A percentile compares a stretch with the other conserved stretches of the same genome.
Evolutionary conservation across 2,329 filamentous ascomycete genomes (phyloP).

Genomic region (Talaromyces sp.): DNA sequence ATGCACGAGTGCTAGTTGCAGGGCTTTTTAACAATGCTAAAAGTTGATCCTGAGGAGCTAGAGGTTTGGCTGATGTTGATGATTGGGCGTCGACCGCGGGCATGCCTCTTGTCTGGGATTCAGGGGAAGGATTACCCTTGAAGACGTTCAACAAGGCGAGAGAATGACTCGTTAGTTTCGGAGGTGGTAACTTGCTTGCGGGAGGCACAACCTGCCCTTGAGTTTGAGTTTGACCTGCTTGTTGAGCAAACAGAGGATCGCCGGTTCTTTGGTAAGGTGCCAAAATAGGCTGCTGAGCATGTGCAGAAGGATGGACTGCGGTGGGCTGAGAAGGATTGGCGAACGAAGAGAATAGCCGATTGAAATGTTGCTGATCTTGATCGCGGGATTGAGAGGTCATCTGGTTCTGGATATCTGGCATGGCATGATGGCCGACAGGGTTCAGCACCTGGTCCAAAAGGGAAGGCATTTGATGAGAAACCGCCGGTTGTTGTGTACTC

Average conservation of each 20-base stretch:
- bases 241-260: constrained; percentile 41
- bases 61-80: constrained; percentile 21
- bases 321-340: neutral
- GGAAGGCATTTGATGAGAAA: neutral
- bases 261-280: constrained; percentile 46
- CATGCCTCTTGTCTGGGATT: constrained; percentile 21
- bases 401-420: neutral
- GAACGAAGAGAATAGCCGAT: constrained; percentile 4
- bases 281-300: constrained; percentile 17
- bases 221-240: constrained; percentile 28
- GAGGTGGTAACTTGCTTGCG: constrained; percentile 54
- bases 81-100: constrained; percentile 17
- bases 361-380: constrained; percentile 3
- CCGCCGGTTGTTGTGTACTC: constrained; percentile 46
- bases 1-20: constrained; percentile 12
- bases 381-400: neutral
- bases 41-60: constrained; percentile 36
- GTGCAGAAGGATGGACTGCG: neutral
- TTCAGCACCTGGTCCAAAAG: constrained; percentile 1
- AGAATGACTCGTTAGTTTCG: constrained; percentile 54
- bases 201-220: constrained; percentile 49
- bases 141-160: constrained; percentile 56
- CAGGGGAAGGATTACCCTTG: constrained; percentile 36
- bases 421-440: neutral
- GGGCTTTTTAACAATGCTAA: constrained; percentile 31